Conservation (phyloP, 257 asterid genomes). For the Echium plantagineum region DNA sequence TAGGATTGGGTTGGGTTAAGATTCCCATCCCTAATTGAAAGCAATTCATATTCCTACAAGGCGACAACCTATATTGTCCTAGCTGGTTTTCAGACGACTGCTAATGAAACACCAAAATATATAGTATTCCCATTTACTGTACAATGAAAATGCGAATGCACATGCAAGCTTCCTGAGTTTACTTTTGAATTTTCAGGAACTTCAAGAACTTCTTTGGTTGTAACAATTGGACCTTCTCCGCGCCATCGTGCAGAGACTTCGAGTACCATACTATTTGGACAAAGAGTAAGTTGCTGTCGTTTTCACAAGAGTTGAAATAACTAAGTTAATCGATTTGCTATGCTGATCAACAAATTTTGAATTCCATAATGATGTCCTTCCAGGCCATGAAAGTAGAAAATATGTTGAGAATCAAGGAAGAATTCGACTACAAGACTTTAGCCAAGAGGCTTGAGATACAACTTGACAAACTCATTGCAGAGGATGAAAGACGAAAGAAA, state of each 20-base stretch:
- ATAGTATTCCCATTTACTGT: no score
- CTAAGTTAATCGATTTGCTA: constrained; percentile 1
- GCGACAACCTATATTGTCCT: background rate
- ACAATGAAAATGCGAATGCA: background rate
- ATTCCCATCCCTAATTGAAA: no score
- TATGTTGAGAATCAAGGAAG: constrained; percentile 98
- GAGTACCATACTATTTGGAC: constrained; percentile 95
- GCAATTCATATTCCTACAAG: background rate
- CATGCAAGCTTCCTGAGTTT: background rate
- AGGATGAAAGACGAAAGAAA: constrained; percentile 83
- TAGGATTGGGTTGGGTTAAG: no score
- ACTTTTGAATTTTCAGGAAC: constrained; percentile 50
- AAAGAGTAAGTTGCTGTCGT: constrained; percentile 57
- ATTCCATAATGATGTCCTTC: constrained; percentile 4
- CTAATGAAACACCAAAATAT: background rate
- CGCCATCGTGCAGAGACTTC: constrained; percentile 98
- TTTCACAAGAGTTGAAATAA: background rate
- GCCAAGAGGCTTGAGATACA: constrained; percentile 80
- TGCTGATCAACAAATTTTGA: background rate
- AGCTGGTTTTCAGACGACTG: background rate
- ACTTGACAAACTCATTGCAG: constrained; percentile 79
- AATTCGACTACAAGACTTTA: constrained; percentile 88
- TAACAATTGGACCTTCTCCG: constrained; percentile 96
- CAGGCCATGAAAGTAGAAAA: constrained; percentile 99
- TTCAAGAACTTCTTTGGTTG: constrained; percentile 86